Evolutionary conservation across 2,329 filamentous ascomycete genomes (phyloP).

Genomic region (Xylariaceae sp.): DNA sequence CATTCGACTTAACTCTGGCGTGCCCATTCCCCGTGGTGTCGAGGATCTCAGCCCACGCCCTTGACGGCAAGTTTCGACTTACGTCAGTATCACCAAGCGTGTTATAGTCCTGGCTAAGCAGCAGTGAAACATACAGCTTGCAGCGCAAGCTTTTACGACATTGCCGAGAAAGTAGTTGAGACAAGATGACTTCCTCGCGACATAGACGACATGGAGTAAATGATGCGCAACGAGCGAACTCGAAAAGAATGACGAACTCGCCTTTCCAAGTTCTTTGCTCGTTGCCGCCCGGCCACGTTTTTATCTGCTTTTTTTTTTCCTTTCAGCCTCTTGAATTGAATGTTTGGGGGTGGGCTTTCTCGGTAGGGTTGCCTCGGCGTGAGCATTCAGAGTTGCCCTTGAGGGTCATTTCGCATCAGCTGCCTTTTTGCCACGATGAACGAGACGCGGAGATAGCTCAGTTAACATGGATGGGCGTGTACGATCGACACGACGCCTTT

Average conservation of each 20-base stretch:
- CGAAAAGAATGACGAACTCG: slow-evolving; percentile 1
- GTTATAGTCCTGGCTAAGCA: background rate
- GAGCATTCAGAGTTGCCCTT: slow-evolving; percentile 7
- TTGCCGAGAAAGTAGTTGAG: background rate
- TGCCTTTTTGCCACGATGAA: slow-evolving; percentile 7
- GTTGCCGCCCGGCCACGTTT: background rate
- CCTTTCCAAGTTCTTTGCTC: background rate
- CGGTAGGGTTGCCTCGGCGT: background rate
- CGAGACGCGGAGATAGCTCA: slow-evolving; percentile 4
- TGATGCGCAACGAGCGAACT: slow-evolving; percentile 1
- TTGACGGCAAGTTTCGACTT: background rate
- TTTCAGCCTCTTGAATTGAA: slow-evolving; percentile 16
- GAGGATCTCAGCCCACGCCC: background rate
- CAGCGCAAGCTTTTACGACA: slow-evolving; percentile 3
- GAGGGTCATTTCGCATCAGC: slow-evolving; percentile 11
- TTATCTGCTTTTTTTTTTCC: slow-evolving; percentile 6
- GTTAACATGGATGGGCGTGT: slow-evolving; percentile 14
- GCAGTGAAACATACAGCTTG: slow-evolving; percentile 3
- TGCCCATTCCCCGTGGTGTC: background rate
- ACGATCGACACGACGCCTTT: slow-evolving; percentile 10
- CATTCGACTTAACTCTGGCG: background rate
- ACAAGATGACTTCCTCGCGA: slow-evolving; percentile 1
- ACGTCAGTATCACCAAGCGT: background rate
- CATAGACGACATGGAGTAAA: slow-evolving; percentile 7
- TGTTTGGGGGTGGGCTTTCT: slow-evolving; percentile 9